Base-by-base conservation (phyloP, 768 basidiomycete genomes). In the Chlorophyllum brunneum region DNA sequence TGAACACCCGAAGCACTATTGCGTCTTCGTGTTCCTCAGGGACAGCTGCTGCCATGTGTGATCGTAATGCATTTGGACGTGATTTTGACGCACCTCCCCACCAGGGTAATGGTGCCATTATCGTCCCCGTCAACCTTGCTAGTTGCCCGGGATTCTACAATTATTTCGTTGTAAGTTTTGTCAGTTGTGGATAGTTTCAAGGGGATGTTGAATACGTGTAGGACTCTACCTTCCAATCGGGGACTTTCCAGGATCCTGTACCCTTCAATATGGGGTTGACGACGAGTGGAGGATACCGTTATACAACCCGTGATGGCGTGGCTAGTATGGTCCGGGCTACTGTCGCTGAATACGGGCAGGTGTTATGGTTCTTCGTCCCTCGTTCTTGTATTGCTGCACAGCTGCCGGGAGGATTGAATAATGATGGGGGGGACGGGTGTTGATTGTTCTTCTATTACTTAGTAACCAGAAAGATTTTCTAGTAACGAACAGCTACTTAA, bases 311-410 rank as follows among this genome's bases (percentile, higher is more conserved):
- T 5, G 61, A 64, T 44, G 59, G 58, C 1, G 45, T 22, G 16
- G 63, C 61, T 8, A 62, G 59, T 24, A 64, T 64, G 61, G 61
- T 64, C 22, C 49, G 63, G 2, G 63, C 63, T 4, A 58, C 53
- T 23, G 61, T 64, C 23, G 58, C 63, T 0, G 63, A 64, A 54
- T 62, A 60, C 41, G 59, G 56, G 33, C 63, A 62, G 48, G 59
- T 59, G 15, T 55, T 62, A n/a, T 64, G 63, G 61, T 62, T 62
- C 56, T 64, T 64, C 39, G 63, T 64, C 16, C 63, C 63, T 29
- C 56, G 61, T 10, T 57, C 61, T 11, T 62, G 63, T 43, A 62
- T 62, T 26, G 59, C 63, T 8, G 34, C 56, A 15, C 61, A 64
- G 41, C 55, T 64, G 2, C 61, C 63, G 16, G 58, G 53, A 24